Conservation (phyloP, 2,329 filamentous ascomycete species). For the Dichotomopilus funicola region DNA sequence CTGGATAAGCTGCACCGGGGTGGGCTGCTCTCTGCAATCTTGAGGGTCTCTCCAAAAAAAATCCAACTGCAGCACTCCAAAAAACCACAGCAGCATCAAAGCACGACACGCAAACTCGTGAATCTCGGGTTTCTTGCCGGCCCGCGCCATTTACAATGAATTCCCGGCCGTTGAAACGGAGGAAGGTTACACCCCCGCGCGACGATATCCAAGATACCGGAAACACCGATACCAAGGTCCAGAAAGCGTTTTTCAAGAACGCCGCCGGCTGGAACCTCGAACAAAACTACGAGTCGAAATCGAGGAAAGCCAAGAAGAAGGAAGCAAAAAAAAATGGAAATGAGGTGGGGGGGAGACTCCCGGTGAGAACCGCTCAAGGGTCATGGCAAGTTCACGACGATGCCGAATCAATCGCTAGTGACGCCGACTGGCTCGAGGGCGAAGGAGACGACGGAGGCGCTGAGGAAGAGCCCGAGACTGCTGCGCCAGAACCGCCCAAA, state of each 20-base stretch:
- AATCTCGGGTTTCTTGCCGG: constrained; percentile 2
- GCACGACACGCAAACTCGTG: neutral
- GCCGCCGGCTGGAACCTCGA: constrained; percentile 85
- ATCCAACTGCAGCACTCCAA: constrained; percentile 1
- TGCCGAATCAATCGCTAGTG: constrained; percentile 52
- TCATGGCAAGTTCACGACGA: constrained; percentile 50
- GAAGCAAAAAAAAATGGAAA: constrained; percentile 41
- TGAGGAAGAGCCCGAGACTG: constrained; percentile 38
- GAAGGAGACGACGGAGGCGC: constrained; percentile 49
- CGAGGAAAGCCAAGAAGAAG: constrained; percentile 70
- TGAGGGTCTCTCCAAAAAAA: constrained; percentile 16
- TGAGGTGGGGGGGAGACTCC: constrained; percentile 47
- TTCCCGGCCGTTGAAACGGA: constrained; percentile 47
- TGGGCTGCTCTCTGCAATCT: constrained; percentile 11
- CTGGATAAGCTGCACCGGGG: constrained; percentile 16
- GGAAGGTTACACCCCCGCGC: constrained; percentile 50
- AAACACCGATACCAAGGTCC: constrained; percentile 34
- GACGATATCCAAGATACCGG: constrained; percentile 37
- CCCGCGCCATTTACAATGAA: constrained; percentile 34
- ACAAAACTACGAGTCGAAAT: constrained; percentile 78
- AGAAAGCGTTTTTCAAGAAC: constrained; percentile 63
- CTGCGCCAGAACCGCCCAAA: constrained; percentile 49
- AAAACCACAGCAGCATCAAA: neutral
- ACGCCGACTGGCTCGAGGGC: constrained; percentile 58
- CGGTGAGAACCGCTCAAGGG: constrained; percentile 81